Evolutionary conservation across 1,284 basidiomycete species (phyloP).

Genomic region (Ceratobasidium sp.): DNA sequence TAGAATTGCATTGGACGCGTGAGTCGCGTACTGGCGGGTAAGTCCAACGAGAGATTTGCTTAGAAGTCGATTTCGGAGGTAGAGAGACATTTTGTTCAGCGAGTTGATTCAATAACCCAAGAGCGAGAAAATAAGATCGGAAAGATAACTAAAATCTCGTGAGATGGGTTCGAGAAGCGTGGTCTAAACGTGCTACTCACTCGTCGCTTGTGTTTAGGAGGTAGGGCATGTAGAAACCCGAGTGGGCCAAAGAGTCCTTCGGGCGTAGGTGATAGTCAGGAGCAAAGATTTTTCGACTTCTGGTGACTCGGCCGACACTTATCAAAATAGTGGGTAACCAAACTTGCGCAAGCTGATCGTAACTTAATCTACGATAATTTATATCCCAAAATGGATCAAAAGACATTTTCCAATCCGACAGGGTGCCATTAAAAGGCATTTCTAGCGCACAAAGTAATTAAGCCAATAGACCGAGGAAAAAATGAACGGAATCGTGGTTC

Average conservation of each 20-base stretch:
- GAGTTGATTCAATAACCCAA: slow-evolving; percentile 66
- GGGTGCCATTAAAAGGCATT: no score
- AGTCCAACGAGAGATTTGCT: slow-evolving; percentile 2
- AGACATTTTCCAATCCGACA: no score
- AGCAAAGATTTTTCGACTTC: slow-evolving; percentile 19
- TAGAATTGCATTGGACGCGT: slow-evolving; percentile 55
- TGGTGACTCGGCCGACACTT: slow-evolving; percentile 14
- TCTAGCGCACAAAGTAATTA: no score
- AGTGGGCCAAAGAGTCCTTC: slow-evolving; percentile 11
- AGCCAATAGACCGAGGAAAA: no score
- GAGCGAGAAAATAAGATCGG: slow-evolving; percentile 86
- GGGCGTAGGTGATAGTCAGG: not conserved
- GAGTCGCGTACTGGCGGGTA: slow-evolving; percentile 34
- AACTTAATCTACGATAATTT: no score
- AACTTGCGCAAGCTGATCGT: slow-evolving; percentile 6
- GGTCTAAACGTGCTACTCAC: not conserved
- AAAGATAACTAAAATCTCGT: slow-evolving; percentile 70
- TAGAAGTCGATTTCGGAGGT: slow-evolving; percentile 54
- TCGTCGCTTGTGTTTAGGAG: slow-evolving; percentile 42
- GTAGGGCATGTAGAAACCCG: slow-evolving; percentile 41
- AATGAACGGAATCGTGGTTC: no score
- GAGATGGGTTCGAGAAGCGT: not conserved
- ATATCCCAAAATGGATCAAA: no score
- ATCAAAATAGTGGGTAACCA: not conserved
- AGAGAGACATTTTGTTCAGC: slow-evolving; percentile 48